Evolutionary conservation across 1,284 basidiomycete species (phyloP).

Genomic region (Omphalotus olearius): DNA sequence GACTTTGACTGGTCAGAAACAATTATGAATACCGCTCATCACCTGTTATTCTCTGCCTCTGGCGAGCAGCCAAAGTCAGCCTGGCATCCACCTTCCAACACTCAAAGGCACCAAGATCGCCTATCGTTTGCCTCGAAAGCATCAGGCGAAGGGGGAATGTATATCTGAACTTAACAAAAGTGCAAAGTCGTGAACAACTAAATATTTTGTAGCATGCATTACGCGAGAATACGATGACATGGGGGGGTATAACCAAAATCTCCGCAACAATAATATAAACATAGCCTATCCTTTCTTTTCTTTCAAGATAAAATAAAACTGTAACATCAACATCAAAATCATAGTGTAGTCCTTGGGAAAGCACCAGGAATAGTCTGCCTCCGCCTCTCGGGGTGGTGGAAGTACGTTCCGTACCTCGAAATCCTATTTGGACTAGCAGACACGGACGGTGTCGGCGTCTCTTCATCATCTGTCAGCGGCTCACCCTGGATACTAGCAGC

Average conservation of each 20-base stretch:
- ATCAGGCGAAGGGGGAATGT: slow-evolving; percentile 53
- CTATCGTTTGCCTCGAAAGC: slow-evolving; percentile 1
- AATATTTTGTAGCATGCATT: too few relatives aligned
- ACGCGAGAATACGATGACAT: too few relatives aligned
- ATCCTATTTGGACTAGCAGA: slow-evolving; percentile 24
- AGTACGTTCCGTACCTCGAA: slow-evolving; percentile 65
- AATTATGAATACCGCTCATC: slow-evolving; percentile 32
- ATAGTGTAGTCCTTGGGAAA: slow-evolving; percentile 26
- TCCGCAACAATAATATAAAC: neutral
- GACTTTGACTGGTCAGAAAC: slow-evolving; percentile 33
- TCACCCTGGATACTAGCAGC: neutral
- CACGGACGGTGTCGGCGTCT: slow-evolving; percentile 15
- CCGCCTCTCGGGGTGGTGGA: slow-evolving; percentile 70
- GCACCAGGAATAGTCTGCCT: slow-evolving; percentile 51
- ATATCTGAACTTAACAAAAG: slow-evolving; percentile 34
- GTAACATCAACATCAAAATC: neutral
- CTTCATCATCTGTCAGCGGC: slow-evolving; percentile 6
- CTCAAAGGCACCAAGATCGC: neutral
- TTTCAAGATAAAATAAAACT: neutral
- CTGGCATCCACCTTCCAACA: slow-evolving; percentile 12
- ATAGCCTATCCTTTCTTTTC: neutral
- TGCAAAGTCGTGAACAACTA: too few relatives aligned
- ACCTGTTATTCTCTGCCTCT: slow-evolving; percentile 28
- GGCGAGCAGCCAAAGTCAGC: slow-evolving; percentile 14
- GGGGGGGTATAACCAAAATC: too few relatives aligned